These are phyloP conservation scores for Aspergillus puulaauensis DNA, from an alignment of 2,329 filamentous ascomycete species.

Conservation along the genomic window DNA sequence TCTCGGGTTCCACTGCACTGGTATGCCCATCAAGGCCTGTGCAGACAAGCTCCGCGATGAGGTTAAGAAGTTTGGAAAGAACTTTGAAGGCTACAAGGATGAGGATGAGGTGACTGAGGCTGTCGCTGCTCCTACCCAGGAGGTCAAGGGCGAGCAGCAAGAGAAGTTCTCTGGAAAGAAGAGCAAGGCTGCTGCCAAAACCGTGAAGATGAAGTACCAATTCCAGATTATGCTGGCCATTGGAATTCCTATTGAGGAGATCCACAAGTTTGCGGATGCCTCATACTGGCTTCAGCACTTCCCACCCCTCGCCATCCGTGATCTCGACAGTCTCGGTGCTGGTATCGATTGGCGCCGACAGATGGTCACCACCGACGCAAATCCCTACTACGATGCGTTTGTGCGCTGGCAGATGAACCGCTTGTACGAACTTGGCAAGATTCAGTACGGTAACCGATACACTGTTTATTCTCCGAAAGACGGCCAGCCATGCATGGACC, in stretches of 20 bases:
- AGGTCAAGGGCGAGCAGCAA: slow-evolving; percentile 74
- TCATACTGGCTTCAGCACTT: slow-evolving; percentile 90
- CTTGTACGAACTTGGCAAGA: slow-evolving; percentile 83
- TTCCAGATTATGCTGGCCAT: slow-evolving; percentile 93
- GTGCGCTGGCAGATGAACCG: slow-evolving; percentile 97
- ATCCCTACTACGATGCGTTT: slow-evolving; percentile 95
- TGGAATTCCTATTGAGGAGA: slow-evolving; percentile 82
- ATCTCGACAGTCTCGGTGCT: slow-evolving; percentile 80
- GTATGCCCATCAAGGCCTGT: slow-evolving; percentile 97
- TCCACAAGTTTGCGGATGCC: slow-evolving; percentile 91
- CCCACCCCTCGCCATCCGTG: slow-evolving; percentile 72
- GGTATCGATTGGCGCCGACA: slow-evolving; percentile 91
- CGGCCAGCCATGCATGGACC: slow-evolving; percentile 83
- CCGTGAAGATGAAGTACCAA: slow-evolving; percentile 91
- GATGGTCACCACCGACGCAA: slow-evolving; percentile 93
- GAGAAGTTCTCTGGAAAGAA: slow-evolving; percentile 93
- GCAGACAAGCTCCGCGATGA: slow-evolving; percentile 93
- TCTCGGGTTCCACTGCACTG: slow-evolving; percentile 92
- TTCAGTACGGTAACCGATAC: slow-evolving; percentile 89
- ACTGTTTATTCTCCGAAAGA: slow-evolving; percentile 93
- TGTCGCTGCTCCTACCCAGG: slow-evolving; percentile 62
- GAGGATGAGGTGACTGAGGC: slow-evolving; percentile 53
- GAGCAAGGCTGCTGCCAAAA: slow-evolving; percentile 86
- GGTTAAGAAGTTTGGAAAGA: slow-evolving; percentile 81
- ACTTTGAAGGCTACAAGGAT: slow-evolving; percentile 75